Evolutionary conservation across 2,329 filamentous ascomycete genomes (phyloP).

Genomic region (Cryphonectria naterciae): DNA sequence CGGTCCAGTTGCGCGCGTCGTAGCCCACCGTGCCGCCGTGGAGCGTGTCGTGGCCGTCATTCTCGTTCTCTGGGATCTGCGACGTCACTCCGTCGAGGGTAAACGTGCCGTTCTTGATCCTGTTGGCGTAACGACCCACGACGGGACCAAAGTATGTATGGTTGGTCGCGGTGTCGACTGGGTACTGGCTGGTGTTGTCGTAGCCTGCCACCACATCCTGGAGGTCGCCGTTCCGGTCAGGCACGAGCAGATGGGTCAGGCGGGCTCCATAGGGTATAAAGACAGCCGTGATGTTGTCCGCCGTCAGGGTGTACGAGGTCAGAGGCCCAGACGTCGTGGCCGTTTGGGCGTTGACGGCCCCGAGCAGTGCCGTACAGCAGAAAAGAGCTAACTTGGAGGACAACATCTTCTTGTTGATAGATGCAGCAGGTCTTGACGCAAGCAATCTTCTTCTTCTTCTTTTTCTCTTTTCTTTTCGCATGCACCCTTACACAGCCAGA

Average conservation of each 20-base stretch:
- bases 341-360: slow-evolving; percentile 16
- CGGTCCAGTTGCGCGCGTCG: slow-evolving; percentile 22
- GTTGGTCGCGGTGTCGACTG: slow-evolving; percentile 20
- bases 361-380: slow-evolving; percentile 15
- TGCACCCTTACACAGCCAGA: neutral
- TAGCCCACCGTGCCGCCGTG: slow-evolving; percentile 22
- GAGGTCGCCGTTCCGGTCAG: slow-evolving; percentile 16
- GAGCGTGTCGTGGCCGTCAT: slow-evolving; percentile 18
- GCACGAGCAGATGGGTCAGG: slow-evolving; percentile 23
- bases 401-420: slow-evolving; percentile 5
- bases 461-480: too few species aligned
- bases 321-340: slow-evolving; percentile 17
- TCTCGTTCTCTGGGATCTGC: slow-evolving; percentile 19
- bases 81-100: slow-evolving; percentile 20
- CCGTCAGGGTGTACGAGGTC: slow-evolving; percentile 23
- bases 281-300: slow-evolving; percentile 25
- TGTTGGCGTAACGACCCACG: slow-evolving; percentile 20
- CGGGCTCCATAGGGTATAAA: slow-evolving; percentile 22
- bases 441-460: too few species aligned
- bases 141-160: slow-evolving; percentile 22
- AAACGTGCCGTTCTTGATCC: slow-evolving; percentile 25
- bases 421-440: neutral
- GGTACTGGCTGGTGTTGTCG: slow-evolving; percentile 21
- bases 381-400: slow-evolving; percentile 2
- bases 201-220: slow-evolving; percentile 25